A percentile compares a stretch with the other conserved stretches of the same genome.
Evolutionary conservation across 345 rosid genomes (phyloP).

Genomic region (Aegle marmelos): DNA sequence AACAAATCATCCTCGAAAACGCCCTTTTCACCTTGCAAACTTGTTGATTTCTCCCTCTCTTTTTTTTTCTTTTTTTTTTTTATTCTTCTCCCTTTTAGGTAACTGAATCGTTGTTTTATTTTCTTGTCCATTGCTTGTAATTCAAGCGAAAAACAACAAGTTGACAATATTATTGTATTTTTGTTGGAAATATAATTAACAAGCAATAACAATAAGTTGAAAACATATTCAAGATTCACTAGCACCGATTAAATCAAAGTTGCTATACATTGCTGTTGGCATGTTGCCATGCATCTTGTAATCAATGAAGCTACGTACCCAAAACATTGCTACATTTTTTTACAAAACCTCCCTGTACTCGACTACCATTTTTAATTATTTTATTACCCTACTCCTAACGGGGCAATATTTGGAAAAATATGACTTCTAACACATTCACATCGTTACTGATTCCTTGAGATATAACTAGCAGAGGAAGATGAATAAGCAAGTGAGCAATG

Average conservation of each 20-base stretch:
- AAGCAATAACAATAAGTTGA: too few species aligned
- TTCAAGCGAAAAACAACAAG: background rate
- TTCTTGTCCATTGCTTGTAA: background rate
- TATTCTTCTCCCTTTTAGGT: background rate
- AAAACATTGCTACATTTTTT: constrained; percentile 3
- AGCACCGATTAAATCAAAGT: background rate
- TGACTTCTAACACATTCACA: background rate
- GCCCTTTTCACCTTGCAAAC: background rate
- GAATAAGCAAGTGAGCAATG: constrained; percentile 42
- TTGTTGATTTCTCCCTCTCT: background rate
- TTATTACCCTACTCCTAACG: background rate
- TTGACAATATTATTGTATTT: too few species aligned
- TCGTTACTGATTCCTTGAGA: constrained; percentile 20
- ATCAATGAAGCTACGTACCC: background rate
- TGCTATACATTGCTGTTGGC: constrained; percentile 6
- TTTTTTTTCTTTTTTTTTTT: too few species aligned
- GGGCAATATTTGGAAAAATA: background rate
- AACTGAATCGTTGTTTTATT: background rate
- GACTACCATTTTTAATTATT: background rate
- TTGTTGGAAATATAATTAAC: background rate
- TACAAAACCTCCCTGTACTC: background rate
- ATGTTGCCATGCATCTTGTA: background rate
- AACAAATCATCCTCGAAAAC: constrained; percentile 14
- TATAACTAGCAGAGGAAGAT: constrained; percentile 35
- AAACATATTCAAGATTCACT: background rate